These are phyloP conservation scores for Beauveria caledonica DNA, from an alignment of 2,329 filamentous ascomycete species.

Conservation along the genomic window DNA sequence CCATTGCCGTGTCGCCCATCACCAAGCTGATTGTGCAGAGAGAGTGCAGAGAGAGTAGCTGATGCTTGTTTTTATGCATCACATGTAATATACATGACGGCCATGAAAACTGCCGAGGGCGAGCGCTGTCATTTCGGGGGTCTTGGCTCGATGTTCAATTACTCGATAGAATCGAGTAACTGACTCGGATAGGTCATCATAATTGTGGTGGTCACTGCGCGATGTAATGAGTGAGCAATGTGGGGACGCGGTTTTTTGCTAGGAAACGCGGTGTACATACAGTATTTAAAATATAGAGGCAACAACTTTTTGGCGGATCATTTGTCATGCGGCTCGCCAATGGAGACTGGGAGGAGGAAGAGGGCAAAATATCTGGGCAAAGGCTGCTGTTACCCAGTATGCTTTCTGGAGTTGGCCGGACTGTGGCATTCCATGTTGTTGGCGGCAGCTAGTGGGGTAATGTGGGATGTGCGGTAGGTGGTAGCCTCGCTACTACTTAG, in stretches of 20 bases:
- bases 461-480: background rate
- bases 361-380: background rate
- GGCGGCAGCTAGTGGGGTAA: background rate
- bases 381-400: background rate
- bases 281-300: background rate
- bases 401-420: background rate
- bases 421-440: background rate
- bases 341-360: background rate
- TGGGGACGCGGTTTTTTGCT: background rate
- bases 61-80: background rate
- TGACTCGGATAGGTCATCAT: background rate
- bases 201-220: background rate
- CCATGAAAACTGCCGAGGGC: background rate
- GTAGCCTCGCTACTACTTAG: too few species aligned
- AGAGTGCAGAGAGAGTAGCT: background rate
- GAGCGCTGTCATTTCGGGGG: background rate
- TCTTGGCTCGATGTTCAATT: background rate
- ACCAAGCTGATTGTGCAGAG: background rate
- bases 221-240: too few species aligned
- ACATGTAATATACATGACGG: background rate
- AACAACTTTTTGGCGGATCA: background rate
- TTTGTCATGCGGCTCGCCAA: background rate
- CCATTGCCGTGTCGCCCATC: background rate
- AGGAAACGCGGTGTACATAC: background rate
- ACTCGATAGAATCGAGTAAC: slow-evolving; percentile 10